Base-by-base conservation (phyloP, 2,329 filamentous ascomycete genomes). In the Xylariaceae sp. region DNA sequence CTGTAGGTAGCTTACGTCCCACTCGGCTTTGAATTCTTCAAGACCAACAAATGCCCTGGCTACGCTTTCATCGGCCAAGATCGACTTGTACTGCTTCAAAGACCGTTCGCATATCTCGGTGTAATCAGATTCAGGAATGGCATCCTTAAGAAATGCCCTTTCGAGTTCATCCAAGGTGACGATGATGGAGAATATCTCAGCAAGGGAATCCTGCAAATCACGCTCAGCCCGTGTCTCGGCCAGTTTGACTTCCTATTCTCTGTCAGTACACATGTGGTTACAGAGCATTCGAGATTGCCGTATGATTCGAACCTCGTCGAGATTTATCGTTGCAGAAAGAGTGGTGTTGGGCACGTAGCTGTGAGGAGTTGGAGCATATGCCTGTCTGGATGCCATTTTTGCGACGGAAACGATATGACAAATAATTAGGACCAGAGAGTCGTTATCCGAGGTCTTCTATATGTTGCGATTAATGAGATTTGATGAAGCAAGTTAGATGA, bases 141-240 rank as follows among this genome's bases (percentile, higher is more conserved):
- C 92, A 77, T 99, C 94, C 68, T 96, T 95, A 37, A 99, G 82
- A 68, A 96, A 99, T 0, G 92, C 95, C 71, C 95, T 96, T 67
- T 99, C 94, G 1, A 99, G 81, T 60, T 95, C 91, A 68, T 99
- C 94, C 2, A 99, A 78, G 0, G 94, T 97, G 57, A 96, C 83
- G 36, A 99, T 92, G 62, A 99, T 97, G 74, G 92, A 96, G 73
- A 97, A 99, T 21, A 99, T 86, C 72, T 99, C 94, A 51, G 92
- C 94, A 13, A 99, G 83, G 1, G 94, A 97, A 68, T 97, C 94
- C 70, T 96, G 90, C 1, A 97, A 79, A 68, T 99, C 92, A 57
- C 92, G 86, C 74, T 97, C 92, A 39, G 89, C 87, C 62, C 88
- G 85, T 19, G 87, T 95, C 37, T 89, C 86, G 47, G 90, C 85